Base-by-base conservation (phyloP, 2,329 filamentous ascomycete species). In the Pseudogymnoascus pannorum region DNA sequence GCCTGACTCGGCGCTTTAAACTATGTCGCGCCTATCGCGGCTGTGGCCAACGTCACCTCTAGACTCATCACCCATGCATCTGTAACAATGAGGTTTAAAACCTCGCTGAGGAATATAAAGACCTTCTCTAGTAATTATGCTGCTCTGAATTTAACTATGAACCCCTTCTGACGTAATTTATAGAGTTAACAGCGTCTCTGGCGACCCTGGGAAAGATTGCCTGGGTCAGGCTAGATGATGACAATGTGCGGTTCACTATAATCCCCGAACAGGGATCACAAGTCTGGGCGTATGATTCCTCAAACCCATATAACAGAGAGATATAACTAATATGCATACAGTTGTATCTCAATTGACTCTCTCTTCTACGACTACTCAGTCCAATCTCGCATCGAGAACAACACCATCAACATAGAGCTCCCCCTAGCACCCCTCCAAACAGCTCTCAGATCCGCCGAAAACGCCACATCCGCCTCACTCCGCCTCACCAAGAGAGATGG, bases 321-420 rank as follows among this genome's bases (percentile, higher is more conserved):
- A 31, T 20, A 57, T 22, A 26, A 40, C 29, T 57, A n/a, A 33
- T 9, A 48, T 12, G 44, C 9, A 36, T 40, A 3, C 64, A 85
- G 83, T 42, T 83, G 81, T 51, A 76, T 87, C 24, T 76, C 78
- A 22, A 83, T 89, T 81, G 90, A 96, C 71, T 87, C 91, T 68
- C 91, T 99, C 69, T 97, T 99, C 74, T 83, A 92, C 72, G 79
- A 81, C 66, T 96, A 95, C 77, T 84, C 86, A 60, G 87, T 97
- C 67, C 88, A 96, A 73, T 96, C 92, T 58, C 89, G 89, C 58
- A 88, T 92, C 57, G 79, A 79, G 38, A 81, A 85, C 74, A 96
- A 96, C 75, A 90, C 92, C 60, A 97, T 99, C 76, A 97, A 99
- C 75, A 87, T 99, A 65, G 94, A 99, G 76, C 84, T 99, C 1